Conservation (phyloP, 2,329 filamentous ascomycete genomes). For the Gnomoniopsis smithogilvyi region DNA sequence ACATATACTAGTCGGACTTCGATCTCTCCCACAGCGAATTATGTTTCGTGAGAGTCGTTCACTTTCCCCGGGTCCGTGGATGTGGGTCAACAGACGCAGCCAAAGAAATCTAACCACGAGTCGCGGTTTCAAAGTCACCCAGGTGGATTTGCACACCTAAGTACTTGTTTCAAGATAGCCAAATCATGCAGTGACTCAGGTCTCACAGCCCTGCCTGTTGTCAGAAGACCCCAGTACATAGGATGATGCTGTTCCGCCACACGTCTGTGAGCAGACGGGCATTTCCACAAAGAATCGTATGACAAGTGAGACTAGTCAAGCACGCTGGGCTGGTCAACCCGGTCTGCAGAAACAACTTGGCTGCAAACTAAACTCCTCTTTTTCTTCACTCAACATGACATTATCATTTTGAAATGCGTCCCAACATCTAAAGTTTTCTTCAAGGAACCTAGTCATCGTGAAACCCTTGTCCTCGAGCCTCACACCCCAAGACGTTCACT, state of each 20-base stretch:
- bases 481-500: no score
- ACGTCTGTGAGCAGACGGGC: neutral
- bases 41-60: no score
- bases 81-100: no score
- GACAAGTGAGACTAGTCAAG: neutral
- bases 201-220: neutral
- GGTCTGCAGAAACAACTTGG: neutral
- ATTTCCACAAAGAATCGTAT: neutral
- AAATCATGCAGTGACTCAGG: neutral
- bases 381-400: neutral
- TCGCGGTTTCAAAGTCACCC: neutral
- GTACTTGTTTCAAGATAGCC: neutral
- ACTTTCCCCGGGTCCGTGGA: no score
- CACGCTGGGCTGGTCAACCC: neutral
- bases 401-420: no score
- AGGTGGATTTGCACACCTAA: neutral
- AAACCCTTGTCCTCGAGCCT: no score
- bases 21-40: no score
- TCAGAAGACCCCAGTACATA: neutral
- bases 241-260: neutral
- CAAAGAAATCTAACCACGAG: neutral
- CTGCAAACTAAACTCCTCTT: neutral
- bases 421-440: no score
- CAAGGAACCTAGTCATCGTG: no score
- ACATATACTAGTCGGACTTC: no score